phyloP scores from a whole-genome alignment of 225 moss, liverwort and hornwort genomes.

The Polytrichum formosum region DNA sequence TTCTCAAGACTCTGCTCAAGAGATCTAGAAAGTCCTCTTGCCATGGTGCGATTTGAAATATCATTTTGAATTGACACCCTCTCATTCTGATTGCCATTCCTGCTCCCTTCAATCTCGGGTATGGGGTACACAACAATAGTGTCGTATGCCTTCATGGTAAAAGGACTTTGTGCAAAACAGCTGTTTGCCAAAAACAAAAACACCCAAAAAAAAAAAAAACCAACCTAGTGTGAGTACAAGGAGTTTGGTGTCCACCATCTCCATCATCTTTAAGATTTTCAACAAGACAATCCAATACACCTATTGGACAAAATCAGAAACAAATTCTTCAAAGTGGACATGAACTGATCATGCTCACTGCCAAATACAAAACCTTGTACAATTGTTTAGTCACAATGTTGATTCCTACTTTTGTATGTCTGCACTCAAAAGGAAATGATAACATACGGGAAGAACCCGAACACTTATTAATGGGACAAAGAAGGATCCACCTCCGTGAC shows the following conservation, averaged over 20 bases:
- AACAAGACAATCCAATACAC: too few relatives aligned
- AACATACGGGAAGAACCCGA: not conserved
- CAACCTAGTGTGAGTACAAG: not conserved
- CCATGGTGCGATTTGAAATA: constrained; percentile 1
- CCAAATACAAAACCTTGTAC: too few relatives aligned
- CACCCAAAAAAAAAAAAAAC: too few relatives aligned
- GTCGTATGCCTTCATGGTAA: constrained; percentile 60
- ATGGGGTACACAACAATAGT: constrained; percentile 31
- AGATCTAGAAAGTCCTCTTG: constrained; percentile 11
- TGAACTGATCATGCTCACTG: too few relatives aligned
- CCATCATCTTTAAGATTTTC: not conserved
- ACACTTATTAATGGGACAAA: not conserved
- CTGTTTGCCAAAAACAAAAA: constrained; percentile 10
- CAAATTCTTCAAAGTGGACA: too few relatives aligned
- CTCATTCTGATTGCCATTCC: constrained; percentile 2
- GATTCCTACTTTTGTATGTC: too few relatives aligned
- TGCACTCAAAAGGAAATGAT: not conserved
- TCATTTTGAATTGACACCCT: constrained; percentile 18
- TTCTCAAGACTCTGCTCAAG: not conserved
- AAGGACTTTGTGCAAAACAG: constrained; percentile 55
- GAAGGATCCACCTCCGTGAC: not conserved
- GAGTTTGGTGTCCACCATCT: not conserved
- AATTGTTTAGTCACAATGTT: too few relatives aligned
- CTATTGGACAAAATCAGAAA: too few relatives aligned
- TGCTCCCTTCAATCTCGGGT: constrained; percentile 11